Evolutionary conservation across 345 rosid genomes (phyloP).

Genomic region (Rhodomyrtus tomentosa): DNA sequence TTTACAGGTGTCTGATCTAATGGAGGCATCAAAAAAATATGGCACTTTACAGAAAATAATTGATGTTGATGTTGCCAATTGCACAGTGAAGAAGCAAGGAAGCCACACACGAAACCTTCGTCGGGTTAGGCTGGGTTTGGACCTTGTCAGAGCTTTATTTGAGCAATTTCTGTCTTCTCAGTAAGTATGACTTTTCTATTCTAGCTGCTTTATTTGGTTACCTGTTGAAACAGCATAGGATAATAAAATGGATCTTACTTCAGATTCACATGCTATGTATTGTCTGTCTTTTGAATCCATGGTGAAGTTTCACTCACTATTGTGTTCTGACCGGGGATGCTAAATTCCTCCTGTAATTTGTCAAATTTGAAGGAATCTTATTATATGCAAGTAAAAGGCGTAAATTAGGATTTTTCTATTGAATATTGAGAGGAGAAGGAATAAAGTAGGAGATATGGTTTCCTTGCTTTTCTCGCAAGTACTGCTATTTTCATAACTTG

Average conservation of each 20-base stretch:
- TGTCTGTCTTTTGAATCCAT: not conserved
- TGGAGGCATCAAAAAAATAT: not conserved
- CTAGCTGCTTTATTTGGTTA: not conserved
- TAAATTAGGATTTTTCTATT: not conserved
- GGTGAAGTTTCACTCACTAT: not conserved
- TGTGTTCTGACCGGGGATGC: not conserved
- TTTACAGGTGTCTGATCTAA: constrained; percentile 2
- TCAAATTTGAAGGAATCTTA: not conserved
- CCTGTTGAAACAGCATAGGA: not conserved
- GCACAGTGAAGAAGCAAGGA: constrained; percentile 5
- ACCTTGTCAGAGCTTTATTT: constrained; percentile 9
- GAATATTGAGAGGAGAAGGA: not conserved
- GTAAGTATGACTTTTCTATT: not conserved
- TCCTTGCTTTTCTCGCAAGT: not conserved
- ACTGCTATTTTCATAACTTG: not conserved
- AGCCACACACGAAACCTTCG: constrained; percentile 10
- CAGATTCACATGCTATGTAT: not conserved
- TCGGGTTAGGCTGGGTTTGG: constrained; percentile 11
- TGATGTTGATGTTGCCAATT: not conserved
- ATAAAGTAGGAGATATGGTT: not conserved
- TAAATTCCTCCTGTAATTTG: not conserved
- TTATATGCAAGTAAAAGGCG: not conserved
- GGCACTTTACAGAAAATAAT: not conserved
- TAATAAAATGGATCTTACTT: not conserved
- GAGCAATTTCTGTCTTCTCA: constrained; percentile 6